Conservation (phyloP, 2,329 filamentous ascomycete genomes). For the Alternaria sp. region DNA sequence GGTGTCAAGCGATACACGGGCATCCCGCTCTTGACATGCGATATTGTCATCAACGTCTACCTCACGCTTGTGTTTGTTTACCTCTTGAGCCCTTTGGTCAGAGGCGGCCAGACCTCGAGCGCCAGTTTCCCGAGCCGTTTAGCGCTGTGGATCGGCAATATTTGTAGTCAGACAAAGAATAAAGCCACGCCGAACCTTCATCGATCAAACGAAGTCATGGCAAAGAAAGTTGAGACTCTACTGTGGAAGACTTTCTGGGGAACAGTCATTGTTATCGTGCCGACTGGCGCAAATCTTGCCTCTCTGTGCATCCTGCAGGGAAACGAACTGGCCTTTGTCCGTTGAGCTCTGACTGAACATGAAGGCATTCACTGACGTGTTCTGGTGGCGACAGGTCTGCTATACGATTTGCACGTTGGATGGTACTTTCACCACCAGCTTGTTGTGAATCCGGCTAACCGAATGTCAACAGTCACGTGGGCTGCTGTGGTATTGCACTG, state of each 20-base stretch:
- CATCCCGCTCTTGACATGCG: slow-evolving; percentile 47
- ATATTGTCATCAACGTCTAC: slow-evolving; percentile 48
- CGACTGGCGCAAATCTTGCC: slow-evolving; percentile 48
- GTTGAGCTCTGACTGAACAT: neutral
- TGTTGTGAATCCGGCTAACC: neutral
- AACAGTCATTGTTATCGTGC: slow-evolving; percentile 46
- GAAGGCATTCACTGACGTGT: neutral
- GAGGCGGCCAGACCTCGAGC: slow-evolving; percentile 12
- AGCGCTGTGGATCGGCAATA: slow-evolving; percentile 17
- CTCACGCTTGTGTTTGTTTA: slow-evolving; percentile 50
- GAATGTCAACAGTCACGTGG: slow-evolving; percentile 41
- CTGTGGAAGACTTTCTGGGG: slow-evolving; percentile 42
- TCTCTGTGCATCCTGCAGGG: slow-evolving; percentile 40
- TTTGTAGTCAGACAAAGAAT: slow-evolving; percentile 7
- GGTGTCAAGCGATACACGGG: slow-evolving; percentile 47
- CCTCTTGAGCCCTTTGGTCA: slow-evolving; percentile 43
- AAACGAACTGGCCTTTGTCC: slow-evolving; percentile 47
- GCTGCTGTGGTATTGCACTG: slow-evolving; percentile 43
- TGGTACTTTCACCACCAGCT: slow-evolving; percentile 32
- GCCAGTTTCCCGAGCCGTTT: slow-evolving; percentile 20
- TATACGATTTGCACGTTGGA: slow-evolving; percentile 50
- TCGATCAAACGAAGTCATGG: slow-evolving; percentile 22
- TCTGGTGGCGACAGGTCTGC: slow-evolving; percentile 33
- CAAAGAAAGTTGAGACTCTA: slow-evolving; percentile 32
- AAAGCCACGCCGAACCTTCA: slow-evolving; percentile 11